Conservation (phyloP, 75 land plant genomes). For the Pinus taeda region DNA sequence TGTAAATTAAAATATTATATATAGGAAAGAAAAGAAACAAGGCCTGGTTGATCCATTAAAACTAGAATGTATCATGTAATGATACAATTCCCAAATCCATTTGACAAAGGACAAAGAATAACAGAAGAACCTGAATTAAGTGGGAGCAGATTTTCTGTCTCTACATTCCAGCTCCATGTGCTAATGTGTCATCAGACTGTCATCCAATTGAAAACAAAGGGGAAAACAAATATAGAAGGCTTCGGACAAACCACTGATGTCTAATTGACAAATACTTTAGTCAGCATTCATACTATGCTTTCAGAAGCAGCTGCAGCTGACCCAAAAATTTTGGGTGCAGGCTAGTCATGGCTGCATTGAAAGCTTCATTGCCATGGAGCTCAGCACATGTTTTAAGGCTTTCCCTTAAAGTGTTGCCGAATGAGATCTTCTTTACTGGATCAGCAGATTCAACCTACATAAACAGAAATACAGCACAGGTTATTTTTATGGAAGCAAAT, state of each 20-base stretch:
- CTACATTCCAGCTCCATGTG: not conserved
- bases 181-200: not conserved
- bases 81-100: no score
- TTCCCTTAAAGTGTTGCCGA: not conserved
- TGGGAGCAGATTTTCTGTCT: not conserved
- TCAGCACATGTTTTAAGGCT: not conserved
- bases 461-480: not conserved
- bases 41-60: no score
- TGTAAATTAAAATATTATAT: no score
- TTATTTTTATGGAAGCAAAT: not conserved
- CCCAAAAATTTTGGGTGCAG: not conserved
- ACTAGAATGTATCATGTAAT: no score
- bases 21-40: no score
- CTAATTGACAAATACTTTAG: not conserved
- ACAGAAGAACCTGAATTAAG: not conserved
- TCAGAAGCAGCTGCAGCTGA: not conserved
- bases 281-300: not conserved
- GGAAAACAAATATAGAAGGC: not conserved
- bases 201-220: not conserved
- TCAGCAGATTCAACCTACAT: not conserved
- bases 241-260: not conserved
- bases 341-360: not conserved
- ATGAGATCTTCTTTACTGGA: conserved; percentile 2
- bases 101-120: no score
- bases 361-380: not conserved